Evolutionary conservation across 2,329 filamentous ascomycete species (phyloP).

Genomic region (Aspergillus melleus): DNA sequence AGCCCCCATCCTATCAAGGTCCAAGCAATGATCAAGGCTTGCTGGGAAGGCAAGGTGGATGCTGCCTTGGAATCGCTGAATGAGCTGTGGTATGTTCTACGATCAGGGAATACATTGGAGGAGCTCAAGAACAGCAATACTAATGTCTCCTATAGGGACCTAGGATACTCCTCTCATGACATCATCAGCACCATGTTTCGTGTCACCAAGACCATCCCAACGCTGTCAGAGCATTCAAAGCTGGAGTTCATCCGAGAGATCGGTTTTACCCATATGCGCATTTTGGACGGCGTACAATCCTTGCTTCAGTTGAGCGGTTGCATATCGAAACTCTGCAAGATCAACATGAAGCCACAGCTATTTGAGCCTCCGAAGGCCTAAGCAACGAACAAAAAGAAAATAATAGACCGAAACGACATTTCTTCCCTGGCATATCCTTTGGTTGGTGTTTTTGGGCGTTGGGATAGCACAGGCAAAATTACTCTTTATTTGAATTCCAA

Average conservation of each 20-base stretch:
- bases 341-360: constrained; percentile 91
- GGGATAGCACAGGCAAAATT: not conserved
- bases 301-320: constrained; percentile 92
- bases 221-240: constrained; percentile 89
- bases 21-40: constrained; percentile 97
- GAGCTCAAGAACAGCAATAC: constrained; percentile 2
- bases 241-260: constrained; percentile 98
- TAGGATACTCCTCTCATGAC: constrained; percentile 98
- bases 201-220: constrained; percentile 93
- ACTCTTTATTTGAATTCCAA: not conserved
- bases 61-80: constrained; percentile 80
- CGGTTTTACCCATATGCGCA: constrained; percentile 98
- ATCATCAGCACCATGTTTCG: constrained; percentile 99
- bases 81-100: constrained; percentile 71
- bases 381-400: constrained; percentile 3
- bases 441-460: constrained; percentile 27
- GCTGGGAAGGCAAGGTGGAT: constrained; percentile 89
- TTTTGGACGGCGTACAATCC: constrained; percentile 95
- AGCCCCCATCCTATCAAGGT: constrained; percentile 97
- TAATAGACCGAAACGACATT: not conserved
- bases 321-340: constrained; percentile 83
- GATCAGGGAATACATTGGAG: not conserved
- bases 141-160: constrained; percentile 49
- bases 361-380: constrained; percentile 56
- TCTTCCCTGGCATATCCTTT: constrained; percentile 21